Base-by-base conservation (phyloP, 1,284 basidiomycete species). In the Melampsora americana region DNA sequence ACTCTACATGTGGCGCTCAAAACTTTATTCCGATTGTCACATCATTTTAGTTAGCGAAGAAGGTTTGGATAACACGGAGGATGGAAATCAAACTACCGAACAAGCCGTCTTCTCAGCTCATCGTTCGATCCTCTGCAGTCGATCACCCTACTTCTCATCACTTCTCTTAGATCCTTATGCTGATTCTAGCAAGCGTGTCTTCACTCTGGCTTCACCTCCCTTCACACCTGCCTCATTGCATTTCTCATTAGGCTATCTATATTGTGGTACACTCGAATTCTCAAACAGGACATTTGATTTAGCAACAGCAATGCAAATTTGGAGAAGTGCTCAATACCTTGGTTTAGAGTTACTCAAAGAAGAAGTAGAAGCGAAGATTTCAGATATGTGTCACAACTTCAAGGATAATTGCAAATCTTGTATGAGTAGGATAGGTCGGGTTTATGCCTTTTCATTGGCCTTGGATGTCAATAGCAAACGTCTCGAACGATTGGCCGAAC, bases 201-300 rank as follows among this genome's bases (percentile, higher is more conserved):
- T 95, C 30, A 88, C 86, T 0, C 87, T 96, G 2, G 92, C 92
- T 0, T 92, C 90, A 0, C 94, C 95, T 0, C 95, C 95, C 0
- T 98, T 98, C 84, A 96, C 95, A 0, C 92, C 95, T 0, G 92
- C 94, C 0, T 92, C 93, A 0, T 85, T 96, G 2, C 93, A 97
- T 83, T 98, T 98, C 82, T 92, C 93, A 32, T 88, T 99, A 35
- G 95, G 95, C 18, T 95, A 90, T 83, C 87, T 95, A 69, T 98
- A 98, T 82, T 93, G 93, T 14, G 95, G 95, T 60, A 95, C 93
- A 6, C 89, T 99, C 67, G 86, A 90, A 64, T 96, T 97, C 82
- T 94, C 92, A 3, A 92, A 96, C 81, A 87, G 95, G 23, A 90
- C 91, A 0, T 96, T 93, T 83, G 94, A 98, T 84, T 88, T 98